Base-by-base conservation (phyloP, 2,329 filamentous ascomycete genomes). In the Fusarium sp. region DNA sequence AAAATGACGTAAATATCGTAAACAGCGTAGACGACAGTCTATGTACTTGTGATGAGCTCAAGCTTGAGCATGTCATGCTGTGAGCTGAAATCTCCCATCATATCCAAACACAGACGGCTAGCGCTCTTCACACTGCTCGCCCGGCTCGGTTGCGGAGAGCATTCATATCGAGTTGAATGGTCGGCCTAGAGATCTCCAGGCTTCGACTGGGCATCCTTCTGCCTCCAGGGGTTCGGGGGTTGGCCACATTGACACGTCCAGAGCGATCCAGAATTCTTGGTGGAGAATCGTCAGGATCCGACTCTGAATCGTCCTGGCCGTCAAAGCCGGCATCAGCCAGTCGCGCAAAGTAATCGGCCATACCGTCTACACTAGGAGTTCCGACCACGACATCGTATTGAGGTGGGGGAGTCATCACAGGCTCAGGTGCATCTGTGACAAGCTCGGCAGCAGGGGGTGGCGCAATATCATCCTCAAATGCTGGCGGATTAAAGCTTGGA, bases 341-440 rank as follows among this genome's bases (percentile, higher is more conserved):
- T 1, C 94, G 88, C 0, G 91, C 84, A 77, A 98, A 98, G 78
- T 98, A 98, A 75, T 97, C 94, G 2, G 94, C 92, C 46, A 97
- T 79, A 0, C 90, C 80, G 82, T 94, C 79, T 77, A 93, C 84
- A 80, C 89, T 84, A 24, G 88, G 83, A 63, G 87, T 88, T 17
- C 91, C 92, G 2, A 96, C 88, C 38, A 97, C 92, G 5, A 86
- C 84, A 62, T 95, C 92, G 77, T 98, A 97, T 59, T 92, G 89
- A 1, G 94, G 94, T 9, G 94, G 94, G 2, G 94, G 94, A 0
- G 94, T 97, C 68, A 92, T 84, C 17, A 92, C 78, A 1, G 76
- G 76, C 28, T 71, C 73, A 1, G 73, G 71, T 61, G n/a, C 65
- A 14, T 64, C 58, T 10, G 40, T 33, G n/a, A 63, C 61, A 19